Conservation (phyloP, 768 basidiomycete genomes). For the Phylloporus scabripes region DNA sequence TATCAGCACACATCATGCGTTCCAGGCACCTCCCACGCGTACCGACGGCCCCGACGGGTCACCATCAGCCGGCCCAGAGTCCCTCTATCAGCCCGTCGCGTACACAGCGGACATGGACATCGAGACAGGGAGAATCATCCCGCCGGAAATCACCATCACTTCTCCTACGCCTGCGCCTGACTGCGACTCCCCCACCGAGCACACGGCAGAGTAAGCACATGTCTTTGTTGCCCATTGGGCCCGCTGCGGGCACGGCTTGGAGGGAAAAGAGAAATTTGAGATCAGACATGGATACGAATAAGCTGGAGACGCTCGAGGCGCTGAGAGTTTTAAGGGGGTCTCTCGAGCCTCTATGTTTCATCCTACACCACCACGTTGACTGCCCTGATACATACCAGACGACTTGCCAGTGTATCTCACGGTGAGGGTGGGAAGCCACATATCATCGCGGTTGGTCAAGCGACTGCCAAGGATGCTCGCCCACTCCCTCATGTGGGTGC, state of each 20-base stretch:
- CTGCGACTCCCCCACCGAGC: neutral
- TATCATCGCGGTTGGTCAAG: too few species aligned
- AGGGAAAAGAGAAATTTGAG: conserved; percentile 14
- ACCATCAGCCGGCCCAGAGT: neutral
- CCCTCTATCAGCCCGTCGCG: neutral
- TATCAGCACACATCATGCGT: neutral
- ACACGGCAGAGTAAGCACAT: conserved; percentile 1
- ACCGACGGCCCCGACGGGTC: neutral
- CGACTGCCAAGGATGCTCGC: too few species aligned
- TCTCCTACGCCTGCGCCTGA: neutral
- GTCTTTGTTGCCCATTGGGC: neutral
- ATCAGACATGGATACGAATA: too few species aligned
- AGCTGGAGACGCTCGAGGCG: too few species aligned
- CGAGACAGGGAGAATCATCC: neutral
- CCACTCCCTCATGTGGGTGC: too few species aligned
- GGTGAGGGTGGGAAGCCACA: too few species aligned
- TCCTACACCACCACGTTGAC: too few species aligned
- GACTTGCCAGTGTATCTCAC: too few species aligned
- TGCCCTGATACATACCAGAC: too few species aligned
- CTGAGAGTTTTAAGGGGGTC: too few species aligned
- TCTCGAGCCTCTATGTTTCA: too few species aligned
- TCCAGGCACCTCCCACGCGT: conserved; percentile 1
- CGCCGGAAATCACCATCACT: neutral
- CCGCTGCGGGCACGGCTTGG: neutral
- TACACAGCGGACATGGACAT: neutral